Percentiles rank a stretch among this genome's conserved stretches.
These are phyloP conservation scores for Albugo candida DNA, from an alignment of 352 stramenopile species.

Conservation along the genomic window DNA sequence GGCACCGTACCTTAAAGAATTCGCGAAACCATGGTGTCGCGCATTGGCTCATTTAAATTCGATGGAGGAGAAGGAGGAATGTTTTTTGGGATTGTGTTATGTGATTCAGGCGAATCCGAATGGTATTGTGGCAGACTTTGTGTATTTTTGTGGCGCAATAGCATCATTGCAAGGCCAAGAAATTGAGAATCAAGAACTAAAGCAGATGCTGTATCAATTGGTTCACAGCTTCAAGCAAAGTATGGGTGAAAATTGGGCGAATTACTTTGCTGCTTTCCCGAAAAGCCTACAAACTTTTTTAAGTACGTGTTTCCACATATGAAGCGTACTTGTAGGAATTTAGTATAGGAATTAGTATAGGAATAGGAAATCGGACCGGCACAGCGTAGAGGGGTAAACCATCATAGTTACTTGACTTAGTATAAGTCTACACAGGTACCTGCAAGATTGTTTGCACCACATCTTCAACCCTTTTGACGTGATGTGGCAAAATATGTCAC, in stretches of 20 bases:
- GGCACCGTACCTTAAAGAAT: conserved; percentile 62
- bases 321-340: conserved; percentile 5
- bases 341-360: no score
- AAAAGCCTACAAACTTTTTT: conserved; percentile 65
- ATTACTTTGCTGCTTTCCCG: conserved; percentile 73
- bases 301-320: conserved; percentile 64
- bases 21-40: conserved; percentile 77
- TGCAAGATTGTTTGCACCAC: no score
- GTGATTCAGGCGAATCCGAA: conserved; percentile 83
- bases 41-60: conserved; percentile 68
- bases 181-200: conserved; percentile 56
- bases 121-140: conserved; percentile 73
- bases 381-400: no score
- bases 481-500: no score
- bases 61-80: conserved; percentile 77
- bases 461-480: no score
- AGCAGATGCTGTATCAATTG: conserved; percentile 77
- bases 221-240: conserved; percentile 78
- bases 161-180: conserved; percentile 67
- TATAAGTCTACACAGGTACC: no score
- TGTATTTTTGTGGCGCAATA: conserved; percentile 80
- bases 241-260: conserved; percentile 67
- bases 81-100: conserved; percentile 78
- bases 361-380: no score
- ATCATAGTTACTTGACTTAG: no score